Conservation (phyloP, 192 early-diverging fungal genomes). For the Oehlia diaphana region DNA sequence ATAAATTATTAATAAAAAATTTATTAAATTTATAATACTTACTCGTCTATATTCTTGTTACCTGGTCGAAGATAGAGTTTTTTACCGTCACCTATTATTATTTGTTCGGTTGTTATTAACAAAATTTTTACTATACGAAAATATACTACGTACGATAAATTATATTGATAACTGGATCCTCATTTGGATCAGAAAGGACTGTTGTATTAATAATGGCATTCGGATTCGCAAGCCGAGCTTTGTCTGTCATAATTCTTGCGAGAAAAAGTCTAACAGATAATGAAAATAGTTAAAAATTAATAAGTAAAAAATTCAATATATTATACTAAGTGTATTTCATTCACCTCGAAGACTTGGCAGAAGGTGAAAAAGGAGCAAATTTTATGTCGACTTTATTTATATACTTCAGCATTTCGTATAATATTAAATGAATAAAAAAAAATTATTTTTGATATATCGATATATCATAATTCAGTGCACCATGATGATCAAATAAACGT, state of each 20-base stretch:
- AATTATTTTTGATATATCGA: too few species aligned
- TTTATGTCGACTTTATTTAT: slow-evolving; percentile 23
- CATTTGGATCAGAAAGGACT: background rate
- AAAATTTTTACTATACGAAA: background rate
- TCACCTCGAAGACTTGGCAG: slow-evolving; percentile 7
- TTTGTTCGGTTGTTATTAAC: background rate
- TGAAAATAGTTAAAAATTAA: background rate
- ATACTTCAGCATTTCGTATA: slow-evolving; percentile 24
- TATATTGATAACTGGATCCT: slow-evolving; percentile 4
- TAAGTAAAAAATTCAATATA: too few species aligned
- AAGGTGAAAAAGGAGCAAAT: slow-evolving; percentile 16
- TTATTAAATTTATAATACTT: background rate
- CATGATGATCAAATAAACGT: background rate
- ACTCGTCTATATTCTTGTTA: slow-evolving; percentile 15
- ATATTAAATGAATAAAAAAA: background rate
- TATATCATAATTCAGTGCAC: background rate
- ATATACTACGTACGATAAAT: slow-evolving; percentile 17
- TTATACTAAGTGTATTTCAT: background rate
- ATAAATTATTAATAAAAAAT: background rate
- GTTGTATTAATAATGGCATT: slow-evolving; percentile 19
- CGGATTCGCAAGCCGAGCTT: slow-evolving; percentile 14
- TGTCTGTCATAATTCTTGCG: slow-evolving; percentile 17
- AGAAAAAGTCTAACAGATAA: slow-evolving; percentile 14
- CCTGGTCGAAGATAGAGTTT: slow-evolving; percentile 2
- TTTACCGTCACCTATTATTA: slow-evolving; percentile 18